Evolutionary conservation across 1,284 basidiomycete genomes (phyloP).

Genomic region (Ceratobasidium theobromae): DNA sequence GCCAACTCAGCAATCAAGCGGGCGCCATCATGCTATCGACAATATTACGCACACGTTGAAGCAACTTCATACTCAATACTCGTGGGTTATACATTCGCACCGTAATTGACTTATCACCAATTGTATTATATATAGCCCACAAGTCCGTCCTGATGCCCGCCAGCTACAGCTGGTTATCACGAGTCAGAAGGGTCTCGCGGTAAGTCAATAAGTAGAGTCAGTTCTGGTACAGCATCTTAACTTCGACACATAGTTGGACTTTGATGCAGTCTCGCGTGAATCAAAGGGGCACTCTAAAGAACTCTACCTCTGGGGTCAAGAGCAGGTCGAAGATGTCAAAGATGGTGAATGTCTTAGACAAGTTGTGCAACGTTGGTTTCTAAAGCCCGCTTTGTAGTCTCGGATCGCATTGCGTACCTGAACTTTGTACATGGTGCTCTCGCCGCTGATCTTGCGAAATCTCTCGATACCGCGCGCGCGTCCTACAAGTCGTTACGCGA

Average conservation of each 20-base stretch:
- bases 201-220: neutral
- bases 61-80: constrained; percentile 69
- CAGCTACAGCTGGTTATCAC: constrained; percentile 58
- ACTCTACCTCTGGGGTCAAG: constrained; percentile 76
- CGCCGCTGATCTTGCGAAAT: constrained; percentile 56
- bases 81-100: constrained; percentile 48
- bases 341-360: constrained; percentile 57
- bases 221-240: neutral
- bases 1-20: constrained; percentile 26
- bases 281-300: constrained; percentile 74
- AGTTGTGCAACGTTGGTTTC: neutral
- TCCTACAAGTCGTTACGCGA: constrained; percentile 70
- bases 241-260: constrained; percentile 50
- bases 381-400: too few relatives aligned
- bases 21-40: constrained; percentile 35
- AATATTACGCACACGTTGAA: constrained; percentile 61
- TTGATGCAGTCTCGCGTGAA: constrained; percentile 63
- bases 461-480: constrained; percentile 60
- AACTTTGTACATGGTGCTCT: constrained; percentile 72
- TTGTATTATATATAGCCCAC: constrained; percentile 14
- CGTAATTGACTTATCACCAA: constrained; percentile 9
- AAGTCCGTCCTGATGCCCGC: constrained; percentile 34
- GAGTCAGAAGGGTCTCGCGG: constrained; percentile 65
- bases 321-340: constrained; percentile 65
- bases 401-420: constrained; percentile 74